Evolutionary conservation across 768 basidiomycete genomes (phyloP), one percentile per base, ranked within the genome.

Genomic region (Pisolithus sp.): DNA sequence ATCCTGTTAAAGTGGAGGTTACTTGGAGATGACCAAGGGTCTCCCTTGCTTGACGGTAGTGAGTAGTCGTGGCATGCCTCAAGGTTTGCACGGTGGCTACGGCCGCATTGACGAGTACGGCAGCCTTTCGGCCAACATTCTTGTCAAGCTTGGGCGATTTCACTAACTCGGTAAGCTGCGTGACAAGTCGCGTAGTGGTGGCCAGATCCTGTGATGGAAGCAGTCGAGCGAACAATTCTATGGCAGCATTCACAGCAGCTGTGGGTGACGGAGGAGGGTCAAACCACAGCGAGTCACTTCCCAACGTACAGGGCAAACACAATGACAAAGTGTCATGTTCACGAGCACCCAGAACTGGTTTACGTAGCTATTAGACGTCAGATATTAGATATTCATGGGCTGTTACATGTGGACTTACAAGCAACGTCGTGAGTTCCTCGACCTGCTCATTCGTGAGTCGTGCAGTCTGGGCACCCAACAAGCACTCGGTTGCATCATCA

Each of bases 261-360:
- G 91, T 92, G 0, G 80, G 76, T 2, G 93, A 74, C 2, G 93
- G 84, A 7, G 89, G 82, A 7, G 88, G 80, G 59, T 86, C 84
- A 3, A 78, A 68, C 40, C 75, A 61, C 12, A 62, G 59, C 46
- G 77, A 77, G 51, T 79, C 77, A 7, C 72, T 65, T 48, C 74
- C 72, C 1, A 70, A 64, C 15, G 75, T 64, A 23, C 65, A 68
- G n/a, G 70, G 68, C 60, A 81, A 76, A 60, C 81, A 92, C 2
- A 89, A 73, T 1, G 79, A 80, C 28, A 89, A 76, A 0, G 86
- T 81, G 56, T 99, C 93, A 60, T 95, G 85, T 63, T 97, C 94
- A 51, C 83, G 80, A 8, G 90, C 88, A 24, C 84, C 84, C 12
- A 94, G 73, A 43, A 96, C 79, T 0, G 93, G 92, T 58, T 80